A percentile compares a stretch with the other conserved stretches of the same genome.
Evolutionary conservation across 78 protist genomes (phyloP).

Genomic region (Dictyostelium brefeldianum): DNA sequence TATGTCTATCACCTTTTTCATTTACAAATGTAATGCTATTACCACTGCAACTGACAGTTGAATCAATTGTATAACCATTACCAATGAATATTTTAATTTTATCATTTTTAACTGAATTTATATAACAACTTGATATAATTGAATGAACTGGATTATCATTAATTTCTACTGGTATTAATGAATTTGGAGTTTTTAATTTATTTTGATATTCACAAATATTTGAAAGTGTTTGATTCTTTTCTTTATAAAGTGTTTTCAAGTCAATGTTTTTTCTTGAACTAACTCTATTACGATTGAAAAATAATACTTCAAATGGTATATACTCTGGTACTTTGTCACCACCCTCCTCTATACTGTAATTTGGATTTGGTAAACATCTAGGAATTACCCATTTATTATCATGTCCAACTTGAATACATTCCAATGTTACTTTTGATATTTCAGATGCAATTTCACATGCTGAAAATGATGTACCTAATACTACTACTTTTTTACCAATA

Average conservation of each 20-base stretch:
- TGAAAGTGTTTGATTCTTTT: no score
- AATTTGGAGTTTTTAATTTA: no score
- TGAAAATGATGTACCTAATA: not conserved
- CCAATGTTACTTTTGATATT: not conserved
- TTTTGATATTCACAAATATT: no score
- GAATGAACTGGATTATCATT: no score
- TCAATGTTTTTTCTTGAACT: no score
- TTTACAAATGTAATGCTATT: not conserved
- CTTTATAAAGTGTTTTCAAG: no score
- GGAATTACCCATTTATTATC: not conserved
- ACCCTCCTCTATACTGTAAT: not conserved
- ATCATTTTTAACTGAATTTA: not conserved
- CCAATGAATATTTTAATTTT: not conserved
- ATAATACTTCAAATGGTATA: no score
- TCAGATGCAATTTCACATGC: constrained; percentile 20
- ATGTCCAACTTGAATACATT: not conserved
- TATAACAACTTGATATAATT: not conserved
- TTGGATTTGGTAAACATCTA: not conserved
- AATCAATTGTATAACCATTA: not conserved
- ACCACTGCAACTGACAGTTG: not conserved
- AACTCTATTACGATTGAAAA: no score
- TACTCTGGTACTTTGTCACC: no score
- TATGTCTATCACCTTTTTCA: not conserved
- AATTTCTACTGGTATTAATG: no score
- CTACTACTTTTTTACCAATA: not conserved